Evolutionary conservation across 208 protist species (phyloP).

Genomic region (Strigomonas galati): DNA sequence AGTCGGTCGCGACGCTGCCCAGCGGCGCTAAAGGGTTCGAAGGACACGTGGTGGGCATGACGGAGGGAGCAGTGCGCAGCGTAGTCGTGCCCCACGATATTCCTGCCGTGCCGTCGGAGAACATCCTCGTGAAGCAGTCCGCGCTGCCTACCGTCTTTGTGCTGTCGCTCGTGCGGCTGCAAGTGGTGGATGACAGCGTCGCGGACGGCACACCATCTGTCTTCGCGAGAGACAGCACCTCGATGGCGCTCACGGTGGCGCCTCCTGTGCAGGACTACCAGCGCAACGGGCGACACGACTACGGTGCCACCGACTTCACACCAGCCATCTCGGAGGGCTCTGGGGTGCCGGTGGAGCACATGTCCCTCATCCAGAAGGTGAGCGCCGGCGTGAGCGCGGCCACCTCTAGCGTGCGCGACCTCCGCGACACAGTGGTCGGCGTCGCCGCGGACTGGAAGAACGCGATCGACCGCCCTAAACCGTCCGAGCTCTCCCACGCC

Average conservation of each 20-base stretch:
- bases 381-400: constrained; percentile 44
- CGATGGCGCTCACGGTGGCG: neutral
- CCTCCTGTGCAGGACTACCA: neutral
- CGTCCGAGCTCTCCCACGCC: constrained; percentile 61
- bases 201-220: constrained; percentile 8
- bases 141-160: constrained; percentile 43
- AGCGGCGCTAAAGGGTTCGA: constrained; percentile 56
- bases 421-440: constrained; percentile 35
- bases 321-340: constrained; percentile 15
- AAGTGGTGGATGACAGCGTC: constrained; percentile 23
- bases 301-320: neutral
- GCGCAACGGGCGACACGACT: neutral
- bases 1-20: constrained; percentile 36
- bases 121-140: constrained; percentile 23
- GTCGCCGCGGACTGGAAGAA: constrained; percentile 48
- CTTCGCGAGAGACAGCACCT: neutral
- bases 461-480: constrained; percentile 29
- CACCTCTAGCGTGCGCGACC: constrained; percentile 36
- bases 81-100: constrained; percentile 43
- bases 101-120: constrained; percentile 20
- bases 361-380: constrained; percentile 69
- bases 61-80: constrained; percentile 41
- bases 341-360: constrained; percentile 62
- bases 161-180: constrained; percentile 44
- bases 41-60: constrained; percentile 50